Conservation (phyloP, 2,329 filamentous ascomycete genomes). For the Neophaeococcomyces mojaviensis region DNA sequence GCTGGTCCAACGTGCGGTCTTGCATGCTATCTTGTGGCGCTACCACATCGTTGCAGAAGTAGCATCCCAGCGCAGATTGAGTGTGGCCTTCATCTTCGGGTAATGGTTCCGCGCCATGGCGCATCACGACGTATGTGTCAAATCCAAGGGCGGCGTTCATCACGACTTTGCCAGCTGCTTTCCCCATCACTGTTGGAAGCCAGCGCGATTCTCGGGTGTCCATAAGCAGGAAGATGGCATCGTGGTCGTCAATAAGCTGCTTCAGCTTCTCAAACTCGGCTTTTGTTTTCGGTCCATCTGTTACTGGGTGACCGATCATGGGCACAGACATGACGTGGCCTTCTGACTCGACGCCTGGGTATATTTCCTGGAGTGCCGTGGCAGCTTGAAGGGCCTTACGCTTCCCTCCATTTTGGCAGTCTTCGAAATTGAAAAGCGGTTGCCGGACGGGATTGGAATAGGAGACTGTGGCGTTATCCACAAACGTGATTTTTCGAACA, state of each 20-base stretch:
- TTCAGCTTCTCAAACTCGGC: conserved; percentile 69
- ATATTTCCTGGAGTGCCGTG: conserved; percentile 73
- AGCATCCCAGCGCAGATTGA: conserved; percentile 68
- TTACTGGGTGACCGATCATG: conserved; percentile 88
- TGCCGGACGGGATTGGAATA: conserved; percentile 96
- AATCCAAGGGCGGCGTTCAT: conserved; percentile 96
- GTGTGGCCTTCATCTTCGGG: conserved; percentile 36
- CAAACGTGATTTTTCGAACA: conserved; percentile 87
- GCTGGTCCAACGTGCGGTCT: conserved; percentile 91
- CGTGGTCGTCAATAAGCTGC: conserved; percentile 71
- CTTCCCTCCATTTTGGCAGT: conserved; percentile 77
- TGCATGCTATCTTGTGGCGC: conserved; percentile 86
- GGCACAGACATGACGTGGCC: conserved; percentile 81
- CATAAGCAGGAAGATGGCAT: conserved; percentile 94
- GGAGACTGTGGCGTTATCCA: conserved; percentile 87
- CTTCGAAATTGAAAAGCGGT: conserved; percentile 81
- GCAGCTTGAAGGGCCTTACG: conserved; percentile 78
- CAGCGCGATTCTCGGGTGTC: conserved; percentile 90
- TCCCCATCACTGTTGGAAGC: conserved; percentile 94
- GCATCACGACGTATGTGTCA: conserved; percentile 95
- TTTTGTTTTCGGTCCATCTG: conserved; percentile 61
- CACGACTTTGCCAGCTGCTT: conserved; percentile 85
- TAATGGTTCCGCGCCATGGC: conserved; percentile 64
- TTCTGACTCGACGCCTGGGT: conserved; percentile 75
- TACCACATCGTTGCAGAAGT: conserved; percentile 98